Base-by-base conservation (phyloP, 352 stramenopile genomes). In the Peronosclerospora sorghi region DNA sequence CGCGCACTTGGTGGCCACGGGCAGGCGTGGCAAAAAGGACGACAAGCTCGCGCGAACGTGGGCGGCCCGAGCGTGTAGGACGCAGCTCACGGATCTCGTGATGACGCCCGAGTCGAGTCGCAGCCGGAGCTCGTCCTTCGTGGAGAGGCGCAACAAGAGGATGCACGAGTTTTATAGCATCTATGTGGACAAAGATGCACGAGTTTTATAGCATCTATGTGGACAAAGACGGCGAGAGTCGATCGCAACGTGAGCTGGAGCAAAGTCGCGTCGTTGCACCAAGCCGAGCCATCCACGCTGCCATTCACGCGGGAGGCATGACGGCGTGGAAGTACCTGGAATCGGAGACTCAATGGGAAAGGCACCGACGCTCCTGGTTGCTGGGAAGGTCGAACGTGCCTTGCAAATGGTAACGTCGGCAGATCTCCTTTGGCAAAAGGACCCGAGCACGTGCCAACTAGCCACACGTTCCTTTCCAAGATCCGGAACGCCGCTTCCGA, bases 311-410 rank as follows among this genome's bases (percentile, higher is more conserved):
- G 29, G 55, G 59, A 45, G 40, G 47, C 15, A 23, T 54, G 12
- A 62, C 48, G 1, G 59, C 59, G 20, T 59, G 18, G 7, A 68
- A 57, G 21, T 68, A 65, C 38, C 39, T 68, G 13, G 38, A 15
- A 4, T 58, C 59, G 0, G 32, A 57, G 30, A 40, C 52, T 12
- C 41, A 62, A 4, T 8, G 65, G 20, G 32, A 17, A 46, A 12
- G 23, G 55, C 48, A 9, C 15, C 20, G 18, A 32, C 34, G 10
- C 26, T 59, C 13, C 35, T 68, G 10, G 29, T 32, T 34, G 8
- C 26, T 46, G 55, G 55, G 1, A 48, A 65, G 19, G 35, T 55
- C 18, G 50, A 57, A 36, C 26, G 30, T 18, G 55, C 55, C 1
- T 21, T 68, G 29, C 35, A 30, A 32, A 44, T 51, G 10, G 4